Conservation (phyloP, 23 red algal species). For the Porphyridium purpureum region DNA sequence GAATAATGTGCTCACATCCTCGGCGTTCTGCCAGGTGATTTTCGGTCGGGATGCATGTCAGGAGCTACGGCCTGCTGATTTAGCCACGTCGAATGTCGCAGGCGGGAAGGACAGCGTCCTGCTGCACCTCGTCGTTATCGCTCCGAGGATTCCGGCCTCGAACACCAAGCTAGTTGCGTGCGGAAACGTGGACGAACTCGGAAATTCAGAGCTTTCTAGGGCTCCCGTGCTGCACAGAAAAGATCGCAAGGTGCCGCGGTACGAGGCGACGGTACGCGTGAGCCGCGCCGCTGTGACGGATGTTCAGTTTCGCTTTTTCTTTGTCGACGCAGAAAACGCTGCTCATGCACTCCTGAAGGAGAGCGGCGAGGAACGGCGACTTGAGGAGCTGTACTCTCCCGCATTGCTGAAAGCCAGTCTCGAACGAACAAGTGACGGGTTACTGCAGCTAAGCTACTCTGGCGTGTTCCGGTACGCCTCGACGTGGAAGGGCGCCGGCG, state of each 20-base stretch:
- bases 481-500: no score
- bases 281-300: background rate
- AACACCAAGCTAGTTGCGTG: background rate
- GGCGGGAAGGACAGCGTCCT: background rate
- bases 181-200: background rate
- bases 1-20: background rate
- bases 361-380: no score
- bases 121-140: background rate
- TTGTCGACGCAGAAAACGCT: background rate
- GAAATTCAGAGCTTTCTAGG: background rate
- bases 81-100: background rate
- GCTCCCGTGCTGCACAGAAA: no score
- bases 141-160: background rate
- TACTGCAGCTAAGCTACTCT: no score
- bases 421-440: background rate
- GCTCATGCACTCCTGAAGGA: no score
- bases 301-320: conserved; percentile 1
- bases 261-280: no score
- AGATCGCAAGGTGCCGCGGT: no score
- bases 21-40: background rate
- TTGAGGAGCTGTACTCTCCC: no score
- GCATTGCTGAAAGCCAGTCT: no score
- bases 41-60: background rate
- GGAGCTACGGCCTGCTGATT: background rate
- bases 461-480: no score